Evolutionary conservation across 768 basidiomycete genomes (phyloP).

Genomic region (Gelatoporia subvermispora): DNA sequence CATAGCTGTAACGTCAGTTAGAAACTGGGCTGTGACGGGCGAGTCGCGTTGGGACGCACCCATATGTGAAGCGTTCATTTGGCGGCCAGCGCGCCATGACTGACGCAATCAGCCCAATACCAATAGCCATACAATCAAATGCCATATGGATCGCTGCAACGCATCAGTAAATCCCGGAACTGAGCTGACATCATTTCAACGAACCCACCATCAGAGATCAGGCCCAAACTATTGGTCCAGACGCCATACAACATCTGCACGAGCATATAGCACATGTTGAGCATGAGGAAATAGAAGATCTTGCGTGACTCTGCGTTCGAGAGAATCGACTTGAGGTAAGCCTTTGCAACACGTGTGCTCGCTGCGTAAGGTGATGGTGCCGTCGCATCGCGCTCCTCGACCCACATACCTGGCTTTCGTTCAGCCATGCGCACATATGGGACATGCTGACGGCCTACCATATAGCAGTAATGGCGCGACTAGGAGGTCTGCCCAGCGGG

Average conservation of each 20-base stretch:
- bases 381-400: conserved; percentile 4
- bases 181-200: background rate
- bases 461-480: conserved; percentile 57
- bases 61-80: conserved; percentile 92
- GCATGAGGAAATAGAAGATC: conserved; percentile 93
- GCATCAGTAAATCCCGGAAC: background rate
- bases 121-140: conserved; percentile 97
- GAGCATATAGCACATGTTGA: conserved; percentile 95
- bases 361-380: conserved; percentile 20
- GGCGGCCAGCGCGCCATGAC: conserved; percentile 99
- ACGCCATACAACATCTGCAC: conserved; percentile 97
- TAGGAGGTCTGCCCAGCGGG: conserved; percentile 53
- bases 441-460: conserved; percentile 41
- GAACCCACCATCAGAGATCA: conserved; percentile 87
- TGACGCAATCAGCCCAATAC: conserved; percentile 90
- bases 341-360: conserved; percentile 33
- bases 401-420: conserved; percentile 1
- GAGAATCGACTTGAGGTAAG: conserved; percentile 86
- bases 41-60: conserved; percentile 41
- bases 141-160: conserved; percentile 94
- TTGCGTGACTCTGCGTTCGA: conserved; percentile 88
- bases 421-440: background rate
- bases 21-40: background rate
- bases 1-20: conserved; percentile 52
- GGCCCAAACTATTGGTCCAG: conserved; percentile 93